phyloP scores from a whole-genome alignment of 139 green algal genomes.

The Bryopsis sp. region DNA sequence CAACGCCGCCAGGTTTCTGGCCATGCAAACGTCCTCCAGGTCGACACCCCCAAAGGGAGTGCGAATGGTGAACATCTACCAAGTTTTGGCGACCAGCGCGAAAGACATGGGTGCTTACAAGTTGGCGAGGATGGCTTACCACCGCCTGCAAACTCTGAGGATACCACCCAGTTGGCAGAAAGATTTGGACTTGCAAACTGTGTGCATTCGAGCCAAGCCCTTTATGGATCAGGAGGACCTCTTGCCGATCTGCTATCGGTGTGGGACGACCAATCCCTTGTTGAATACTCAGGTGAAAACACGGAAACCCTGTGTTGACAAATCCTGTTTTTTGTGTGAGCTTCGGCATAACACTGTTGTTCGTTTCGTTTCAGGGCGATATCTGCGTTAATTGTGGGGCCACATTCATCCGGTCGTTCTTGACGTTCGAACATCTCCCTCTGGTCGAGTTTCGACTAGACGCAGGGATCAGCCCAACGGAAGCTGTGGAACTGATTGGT shows the following conservation, averaged over 20 bases:
- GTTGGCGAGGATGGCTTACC: conserved; percentile 64
- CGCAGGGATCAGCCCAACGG: conserved; percentile 43
- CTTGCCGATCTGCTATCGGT: conserved; percentile 67
- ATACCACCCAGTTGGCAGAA: conserved; percentile 42
- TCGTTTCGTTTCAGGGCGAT: conserved; percentile 35
- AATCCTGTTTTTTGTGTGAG: too few relatives aligned
- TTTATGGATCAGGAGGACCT: conserved; percentile 61
- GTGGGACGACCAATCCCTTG: conserved; percentile 53
- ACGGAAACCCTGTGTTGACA: too few relatives aligned
- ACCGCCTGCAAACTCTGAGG: conserved; percentile 56
- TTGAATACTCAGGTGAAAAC: conserved; percentile 46
- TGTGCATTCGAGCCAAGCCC: conserved; percentile 38
- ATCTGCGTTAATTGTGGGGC: conserved; percentile 61
- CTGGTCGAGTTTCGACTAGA: conserved; percentile 67
- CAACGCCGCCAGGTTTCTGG: not conserved
- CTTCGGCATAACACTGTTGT: not conserved
- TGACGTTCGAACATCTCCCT: conserved; percentile 76
- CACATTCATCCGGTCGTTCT: conserved; percentile 58
- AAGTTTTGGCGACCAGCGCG: conserved; percentile 17
- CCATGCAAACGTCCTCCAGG: not conserved
- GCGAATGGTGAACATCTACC: not conserved
- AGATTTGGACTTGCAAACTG: conserved; percentile 46
- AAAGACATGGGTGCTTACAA: conserved; percentile 61
- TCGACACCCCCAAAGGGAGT: not conserved
- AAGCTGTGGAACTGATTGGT: conserved; percentile 27